Percentiles rank a stretch among this genome's conserved stretches.
Conservation (phyloP, 192 early-diverging fungal genomes). For the Dissophora globulifera region DNA sequence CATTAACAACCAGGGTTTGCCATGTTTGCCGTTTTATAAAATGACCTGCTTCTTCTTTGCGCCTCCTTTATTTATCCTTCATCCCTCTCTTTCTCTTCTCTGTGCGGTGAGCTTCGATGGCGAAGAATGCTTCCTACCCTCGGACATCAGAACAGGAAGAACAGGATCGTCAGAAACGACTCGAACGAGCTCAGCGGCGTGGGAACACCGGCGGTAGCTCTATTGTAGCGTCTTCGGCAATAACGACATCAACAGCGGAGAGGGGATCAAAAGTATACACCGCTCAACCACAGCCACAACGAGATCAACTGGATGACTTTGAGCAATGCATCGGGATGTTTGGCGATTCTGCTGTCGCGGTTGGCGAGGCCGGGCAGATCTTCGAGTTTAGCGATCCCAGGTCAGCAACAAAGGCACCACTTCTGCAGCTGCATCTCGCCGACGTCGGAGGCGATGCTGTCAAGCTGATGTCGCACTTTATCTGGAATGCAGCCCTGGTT, state of each 20-base stretch:
- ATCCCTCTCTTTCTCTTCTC: too few relatives aligned
- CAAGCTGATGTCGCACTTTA: constrained; percentile 48
- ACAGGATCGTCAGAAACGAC: constrained; percentile 13
- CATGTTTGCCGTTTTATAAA: too few relatives aligned
- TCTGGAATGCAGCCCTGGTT: constrained; percentile 47
- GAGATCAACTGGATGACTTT: constrained; percentile 35
- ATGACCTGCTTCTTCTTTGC: too few relatives aligned
- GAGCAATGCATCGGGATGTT: constrained; percentile 48
- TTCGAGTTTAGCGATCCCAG: constrained; percentile 45
- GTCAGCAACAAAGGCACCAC: too few relatives aligned
- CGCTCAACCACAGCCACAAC: not conserved
- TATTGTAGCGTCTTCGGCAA: not conserved
- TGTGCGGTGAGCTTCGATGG: too few relatives aligned
- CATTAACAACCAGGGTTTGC: too few relatives aligned
- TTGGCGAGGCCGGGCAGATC: constrained; percentile 44
- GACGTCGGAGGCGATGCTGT: constrained; percentile 34
- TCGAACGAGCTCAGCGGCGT: constrained; percentile 15
- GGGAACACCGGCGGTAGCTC: not conserved
- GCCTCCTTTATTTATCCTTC: too few relatives aligned
- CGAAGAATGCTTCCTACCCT: not conserved
- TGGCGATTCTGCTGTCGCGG: constrained; percentile 46
- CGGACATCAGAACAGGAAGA: constrained; percentile 30
- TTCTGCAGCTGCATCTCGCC: constrained; percentile 33
- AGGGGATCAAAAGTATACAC: too few relatives aligned
- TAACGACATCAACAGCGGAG: too few relatives aligned